Conservation (phyloP, 2,329 filamentous ascomycete species). For the Phyllosticta paracitricarpa region DNA sequence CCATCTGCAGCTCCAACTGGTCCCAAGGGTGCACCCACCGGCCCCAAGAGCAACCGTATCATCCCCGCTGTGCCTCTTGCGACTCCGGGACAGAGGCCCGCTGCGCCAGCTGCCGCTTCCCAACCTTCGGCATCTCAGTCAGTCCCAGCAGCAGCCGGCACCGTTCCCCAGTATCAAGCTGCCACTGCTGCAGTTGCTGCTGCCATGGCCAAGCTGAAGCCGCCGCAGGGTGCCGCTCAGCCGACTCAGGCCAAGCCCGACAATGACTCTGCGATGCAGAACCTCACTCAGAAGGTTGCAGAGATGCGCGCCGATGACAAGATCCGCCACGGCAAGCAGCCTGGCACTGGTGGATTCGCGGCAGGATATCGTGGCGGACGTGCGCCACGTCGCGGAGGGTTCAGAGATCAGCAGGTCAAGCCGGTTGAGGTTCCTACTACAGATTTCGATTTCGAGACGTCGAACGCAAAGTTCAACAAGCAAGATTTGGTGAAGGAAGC, state of each 20-base stretch:
- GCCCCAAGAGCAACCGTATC: conserved; percentile 43
- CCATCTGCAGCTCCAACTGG: conserved; percentile 24
- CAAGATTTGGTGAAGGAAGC: conserved; percentile 82
- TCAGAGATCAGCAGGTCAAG: conserved; percentile 36
- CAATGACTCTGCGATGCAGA: conserved; percentile 50
- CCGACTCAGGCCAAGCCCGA: conserved; percentile 21
- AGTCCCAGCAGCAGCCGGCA: conserved; percentile 16
- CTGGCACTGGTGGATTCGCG: conserved; percentile 30
- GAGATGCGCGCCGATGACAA: conserved; percentile 61
- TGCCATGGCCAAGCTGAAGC: conserved; percentile 61
- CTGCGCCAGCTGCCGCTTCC: conserved; percentile 33
- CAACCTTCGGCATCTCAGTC: conserved; percentile 23
- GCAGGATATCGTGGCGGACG: conserved; percentile 32
- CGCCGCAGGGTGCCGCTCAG: conserved; percentile 14
- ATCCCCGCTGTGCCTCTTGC: conserved; percentile 57
- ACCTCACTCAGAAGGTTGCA: conserved; percentile 63
- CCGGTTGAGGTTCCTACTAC: conserved; percentile 76
- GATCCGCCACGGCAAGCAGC: conserved; percentile 41
- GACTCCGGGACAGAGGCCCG: conserved; percentile 28
- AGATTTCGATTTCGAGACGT: conserved; percentile 83
- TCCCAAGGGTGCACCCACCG: conserved; percentile 29
- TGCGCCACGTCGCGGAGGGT: conserved; percentile 38
- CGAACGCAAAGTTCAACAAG: conserved; percentile 86
- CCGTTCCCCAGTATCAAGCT: conserved; percentile 42
- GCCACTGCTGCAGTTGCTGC: conserved; percentile 70